Evolutionary conservation across 345 rosid species (phyloP).

Genomic region (Dovyalis caffra): DNA sequence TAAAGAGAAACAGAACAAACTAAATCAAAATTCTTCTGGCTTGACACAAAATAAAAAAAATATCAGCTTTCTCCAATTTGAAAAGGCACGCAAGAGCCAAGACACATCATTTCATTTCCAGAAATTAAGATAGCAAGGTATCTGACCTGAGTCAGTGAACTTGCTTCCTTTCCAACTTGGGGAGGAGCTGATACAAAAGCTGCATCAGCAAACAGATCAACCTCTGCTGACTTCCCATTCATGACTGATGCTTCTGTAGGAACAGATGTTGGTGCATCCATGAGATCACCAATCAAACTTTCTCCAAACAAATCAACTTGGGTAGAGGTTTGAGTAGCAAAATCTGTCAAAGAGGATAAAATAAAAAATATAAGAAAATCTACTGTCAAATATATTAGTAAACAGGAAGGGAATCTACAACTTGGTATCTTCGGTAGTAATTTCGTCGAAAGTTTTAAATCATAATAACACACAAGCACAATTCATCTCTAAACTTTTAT

Average conservation of each 20-base stretch:
- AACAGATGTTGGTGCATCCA: slow-evolving; percentile 63
- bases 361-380: background rate
- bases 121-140: slow-evolving; percentile 4
- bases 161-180: slow-evolving; percentile 41
- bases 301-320: slow-evolving; percentile 84
- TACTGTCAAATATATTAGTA: background rate
- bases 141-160: slow-evolving; percentile 59
- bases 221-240: slow-evolving; percentile 47
- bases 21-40: background rate
- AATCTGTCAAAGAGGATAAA: slow-evolving; percentile 49
- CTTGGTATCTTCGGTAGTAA: too few species aligned
- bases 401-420: too few species aligned
- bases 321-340: slow-evolving; percentile 51
- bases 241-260: slow-evolving; percentile 49
- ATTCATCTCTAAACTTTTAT: too few species aligned
- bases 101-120: background rate
- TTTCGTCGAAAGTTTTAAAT: too few species aligned
- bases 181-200: slow-evolving; percentile 81
- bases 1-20: background rate
- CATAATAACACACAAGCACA: too few species aligned
- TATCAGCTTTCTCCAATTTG: background rate
- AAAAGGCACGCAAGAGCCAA: background rate
- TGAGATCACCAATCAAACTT: slow-evolving; percentile 68
- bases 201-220: slow-evolving; percentile 96
- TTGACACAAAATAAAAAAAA: background rate